A percentile compares a stretch with the other conserved stretches of the same genome.
These are phyloP conservation scores for Sporothrix luriei DNA, from an alignment of 2,329 filamentous ascomycete genomes.

Conservation along the genomic window DNA sequence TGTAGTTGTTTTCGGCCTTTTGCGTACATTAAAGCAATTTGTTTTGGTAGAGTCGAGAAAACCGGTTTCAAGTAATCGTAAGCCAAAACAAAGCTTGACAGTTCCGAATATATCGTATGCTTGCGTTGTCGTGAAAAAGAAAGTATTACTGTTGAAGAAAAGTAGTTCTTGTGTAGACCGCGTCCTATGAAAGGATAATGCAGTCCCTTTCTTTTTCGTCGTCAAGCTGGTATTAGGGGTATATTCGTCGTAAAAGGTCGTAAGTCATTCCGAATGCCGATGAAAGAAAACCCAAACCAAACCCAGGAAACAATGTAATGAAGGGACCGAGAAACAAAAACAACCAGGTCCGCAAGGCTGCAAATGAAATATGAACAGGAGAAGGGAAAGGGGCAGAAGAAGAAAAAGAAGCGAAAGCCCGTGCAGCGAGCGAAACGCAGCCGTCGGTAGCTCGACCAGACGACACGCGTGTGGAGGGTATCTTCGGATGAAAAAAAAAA, in stretches of 20 bases:
- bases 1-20: conserved; percentile 14
- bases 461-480: conserved; percentile 30
- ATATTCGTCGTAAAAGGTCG: conserved; percentile 34
- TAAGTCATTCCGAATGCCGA: conserved; percentile 33
- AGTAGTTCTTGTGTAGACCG: background rate
- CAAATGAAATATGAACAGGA: conserved; percentile 39
- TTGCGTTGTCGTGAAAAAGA: conserved; percentile 21
- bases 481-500: conserved; percentile 38
- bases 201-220: conserved; percentile 20
- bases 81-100: background rate
- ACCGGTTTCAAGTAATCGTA: background rate
- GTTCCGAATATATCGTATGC: conserved; percentile 28
- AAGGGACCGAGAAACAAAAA: conserved; percentile 16
- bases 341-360: conserved; percentile 8
- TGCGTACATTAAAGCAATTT: conserved; percentile 8
- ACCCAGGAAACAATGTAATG: conserved; percentile 28
- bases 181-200: conserved; percentile 31
- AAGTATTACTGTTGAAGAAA: background rate
- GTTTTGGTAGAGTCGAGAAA: background rate
- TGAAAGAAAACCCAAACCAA: conserved; percentile 32
- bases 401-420: conserved; percentile 33
- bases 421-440: conserved; percentile 29
- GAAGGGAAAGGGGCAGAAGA: conserved; percentile 36
- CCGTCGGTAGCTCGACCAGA: conserved; percentile 22
- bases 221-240: conserved; percentile 29